Conservation (phyloP, 805 yeast species). For the Saturnispora diversa region DNA sequence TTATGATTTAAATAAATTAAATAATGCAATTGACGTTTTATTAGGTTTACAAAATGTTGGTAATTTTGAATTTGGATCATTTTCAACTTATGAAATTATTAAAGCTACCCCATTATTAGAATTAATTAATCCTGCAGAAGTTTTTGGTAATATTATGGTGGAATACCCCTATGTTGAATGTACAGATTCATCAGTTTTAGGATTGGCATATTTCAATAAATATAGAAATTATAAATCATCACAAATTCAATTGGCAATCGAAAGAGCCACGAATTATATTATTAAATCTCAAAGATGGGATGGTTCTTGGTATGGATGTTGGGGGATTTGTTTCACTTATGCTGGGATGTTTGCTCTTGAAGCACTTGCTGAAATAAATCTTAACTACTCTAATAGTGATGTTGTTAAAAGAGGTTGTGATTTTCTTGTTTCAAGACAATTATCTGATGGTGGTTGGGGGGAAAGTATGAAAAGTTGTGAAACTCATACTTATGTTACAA, state of each 20-base stretch:
- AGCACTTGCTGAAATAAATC: conserved; percentile 68
- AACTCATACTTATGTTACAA: conserved; percentile 61
- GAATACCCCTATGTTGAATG: conserved; percentile 98
- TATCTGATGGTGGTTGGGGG: conserved; percentile 95
- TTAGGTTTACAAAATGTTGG: conserved; percentile 72
- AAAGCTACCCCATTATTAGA: conserved; percentile 76
- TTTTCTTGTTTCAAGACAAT: conserved; percentile 66
- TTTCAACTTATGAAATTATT: conserved; percentile 83
- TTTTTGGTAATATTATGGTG: conserved; percentile 95
- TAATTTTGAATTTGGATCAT: conserved; percentile 77
- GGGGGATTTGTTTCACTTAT: conserved; percentile 96
- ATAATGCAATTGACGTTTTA: conserved; percentile 69
- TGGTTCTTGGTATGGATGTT: conserved; percentile 97
- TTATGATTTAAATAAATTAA: conserved; percentile 46
- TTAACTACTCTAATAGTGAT: conserved; percentile 51
- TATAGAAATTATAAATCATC: conserved; percentile 55
- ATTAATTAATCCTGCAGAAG: conserved; percentile 88
- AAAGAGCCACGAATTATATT: conserved; percentile 67
- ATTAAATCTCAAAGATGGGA: conserved; percentile 59
- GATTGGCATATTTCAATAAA: conserved; percentile 69
- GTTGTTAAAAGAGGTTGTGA: conserved; percentile 74
- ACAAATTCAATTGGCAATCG: conserved; percentile 63
- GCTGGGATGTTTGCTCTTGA: conserved; percentile 98
- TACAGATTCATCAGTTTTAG: conserved; percentile 90
- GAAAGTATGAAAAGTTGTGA: conserved; percentile 91